Conservation (phyloP, 2,329 filamentous ascomycete genomes). For the Penicillium sp. region DNA sequence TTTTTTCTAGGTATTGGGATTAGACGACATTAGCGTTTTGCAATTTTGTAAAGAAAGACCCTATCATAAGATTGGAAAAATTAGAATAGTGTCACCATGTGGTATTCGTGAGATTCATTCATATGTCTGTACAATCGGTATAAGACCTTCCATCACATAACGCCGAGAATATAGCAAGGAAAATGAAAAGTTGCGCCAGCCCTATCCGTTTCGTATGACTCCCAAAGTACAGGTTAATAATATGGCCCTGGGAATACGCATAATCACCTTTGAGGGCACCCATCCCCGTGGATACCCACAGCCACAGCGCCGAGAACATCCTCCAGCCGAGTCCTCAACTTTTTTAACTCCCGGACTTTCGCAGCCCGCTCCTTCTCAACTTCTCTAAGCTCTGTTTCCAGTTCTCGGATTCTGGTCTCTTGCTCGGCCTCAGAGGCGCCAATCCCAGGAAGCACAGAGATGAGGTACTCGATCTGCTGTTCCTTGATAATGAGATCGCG, state of each 20-base stretch:
- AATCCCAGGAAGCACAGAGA: slow-evolving; percentile 47
- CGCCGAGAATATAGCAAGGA: not conserved
- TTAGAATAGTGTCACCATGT: not conserved
- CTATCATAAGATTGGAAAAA: not conserved
- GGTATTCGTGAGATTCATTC: not conserved
- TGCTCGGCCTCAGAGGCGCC: slow-evolving; percentile 46
- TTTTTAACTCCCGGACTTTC: slow-evolving; percentile 44
- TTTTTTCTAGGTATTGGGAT: not conserved
- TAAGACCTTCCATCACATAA: slow-evolving; percentile 1
- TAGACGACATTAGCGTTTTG: not conserved
- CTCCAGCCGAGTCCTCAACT: slow-evolving; percentile 42
- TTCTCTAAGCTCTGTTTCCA: slow-evolving; percentile 45
- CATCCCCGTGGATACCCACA: slow-evolving; percentile 35
- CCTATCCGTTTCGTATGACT: not conserved
- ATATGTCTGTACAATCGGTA: slow-evolving; percentile 1
- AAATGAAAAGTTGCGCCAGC: not conserved
- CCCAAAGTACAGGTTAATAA: not conserved
- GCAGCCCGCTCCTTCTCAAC: slow-evolving; percentile 44
- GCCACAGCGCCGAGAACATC: slow-evolving; percentile 43
- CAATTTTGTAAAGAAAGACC: not conserved
- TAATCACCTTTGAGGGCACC: slow-evolving; percentile 10
- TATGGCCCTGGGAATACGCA: not conserved
- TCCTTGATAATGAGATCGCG: slow-evolving; percentile 51
- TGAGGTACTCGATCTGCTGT: slow-evolving; percentile 51
- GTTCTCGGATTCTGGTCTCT: slow-evolving; percentile 41